Evolutionary conservation across 805 yeast species (phyloP), one percentile per base, ranked within the genome.

Genomic region (Pichia cabralensis): DNA sequence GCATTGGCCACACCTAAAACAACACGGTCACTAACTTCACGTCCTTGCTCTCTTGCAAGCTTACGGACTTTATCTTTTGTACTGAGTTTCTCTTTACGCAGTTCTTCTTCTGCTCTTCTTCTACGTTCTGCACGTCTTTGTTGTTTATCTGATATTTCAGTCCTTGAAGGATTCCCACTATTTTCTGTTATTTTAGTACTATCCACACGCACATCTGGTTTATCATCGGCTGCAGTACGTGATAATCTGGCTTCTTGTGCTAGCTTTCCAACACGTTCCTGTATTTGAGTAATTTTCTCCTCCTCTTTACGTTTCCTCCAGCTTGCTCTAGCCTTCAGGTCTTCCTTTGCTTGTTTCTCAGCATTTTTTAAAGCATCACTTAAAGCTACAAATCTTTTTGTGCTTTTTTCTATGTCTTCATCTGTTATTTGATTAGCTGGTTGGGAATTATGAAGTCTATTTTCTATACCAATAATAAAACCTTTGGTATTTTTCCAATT

Each of bases 401-500:
- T 56, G 3, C 65, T 58, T 29, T 74, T 74, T 36, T 73, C 72
- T 0, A 53, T 56, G 11, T 55, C 58, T 23, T 52, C 48, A 6
- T 60, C 59, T 6, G 33, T 13, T 18, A 36, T 6, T 29, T 22
- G 9, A 8, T 26, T 26, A 3, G 28, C 17, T 11, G 22, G n/a
- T 23, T 51, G 55, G 11, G 69, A 67, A 2, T 74, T 67, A 1
- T 79, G 78, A 36, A 83, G 62, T 39, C 96, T 64, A 48, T 80
- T 82, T 35, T 86, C 95, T 26, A 88, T 56, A 1, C 80, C 75
- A 29, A 88, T 77, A 1, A 95, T 76, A 51, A 76, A 84, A 1
- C 97, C 96, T 46, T 82, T 80, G 13, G 88, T 83, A 55, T 92
- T 92, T 55, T 86, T 88, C 96, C 97, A 92, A 54, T 84, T 85